These are phyloP conservation scores for Omphalea diandra DNA, from an alignment of 441 rosid genomes.

Conservation along the genomic window DNA sequence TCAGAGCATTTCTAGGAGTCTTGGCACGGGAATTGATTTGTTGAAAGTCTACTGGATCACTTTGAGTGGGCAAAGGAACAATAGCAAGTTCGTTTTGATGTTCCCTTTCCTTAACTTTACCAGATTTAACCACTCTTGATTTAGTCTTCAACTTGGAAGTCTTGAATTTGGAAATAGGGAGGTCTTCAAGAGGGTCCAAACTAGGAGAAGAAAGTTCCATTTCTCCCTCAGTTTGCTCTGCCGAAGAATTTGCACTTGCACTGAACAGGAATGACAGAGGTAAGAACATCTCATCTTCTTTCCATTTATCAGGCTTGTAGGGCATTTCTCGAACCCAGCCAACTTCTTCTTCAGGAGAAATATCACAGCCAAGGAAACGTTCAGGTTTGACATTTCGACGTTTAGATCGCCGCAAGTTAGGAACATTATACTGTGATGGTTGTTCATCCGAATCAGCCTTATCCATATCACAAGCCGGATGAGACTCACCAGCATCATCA, in stretches of 20 bases:
- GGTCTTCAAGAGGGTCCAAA: slow-evolving; percentile 19
- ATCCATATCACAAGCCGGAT: slow-evolving; percentile 21
- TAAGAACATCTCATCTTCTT: slow-evolving; percentile 45
- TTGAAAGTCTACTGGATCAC: slow-evolving; percentile 32
- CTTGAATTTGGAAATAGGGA: slow-evolving; percentile 24
- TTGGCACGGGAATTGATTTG: slow-evolving; percentile 35
- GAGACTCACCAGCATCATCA: slow-evolving; percentile 28
- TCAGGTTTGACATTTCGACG: slow-evolving; percentile 74
- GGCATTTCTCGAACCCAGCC: slow-evolving; percentile 49
- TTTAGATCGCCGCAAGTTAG: slow-evolving; percentile 70
- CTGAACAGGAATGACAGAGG: slow-evolving; percentile 50
- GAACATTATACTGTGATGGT: slow-evolving; percentile 32
- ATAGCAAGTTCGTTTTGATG: slow-evolving; percentile 40
- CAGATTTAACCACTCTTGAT: slow-evolving; percentile 25
- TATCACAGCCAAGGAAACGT: slow-evolving; percentile 58
- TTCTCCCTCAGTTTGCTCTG: slow-evolving; percentile 24
- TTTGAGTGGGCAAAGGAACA: slow-evolving; percentile 49
- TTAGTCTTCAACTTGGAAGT: slow-evolving; percentile 23
- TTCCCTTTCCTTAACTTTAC: slow-evolving; percentile 20
- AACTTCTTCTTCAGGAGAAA: slow-evolving; percentile 32
- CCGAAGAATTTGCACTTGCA: slow-evolving; percentile 20
- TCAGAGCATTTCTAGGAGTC: slow-evolving; percentile 14
- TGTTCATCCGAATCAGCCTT: slow-evolving; percentile 21
- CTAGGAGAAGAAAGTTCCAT: slow-evolving; percentile 7
- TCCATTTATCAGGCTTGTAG: slow-evolving; percentile 35